Percentiles rank a stretch among this genome's conserved stretches.
Conservation (phyloP, 2,329 filamentous ascomycete genomes). For the Pestalotiopsis sp. region DNA sequence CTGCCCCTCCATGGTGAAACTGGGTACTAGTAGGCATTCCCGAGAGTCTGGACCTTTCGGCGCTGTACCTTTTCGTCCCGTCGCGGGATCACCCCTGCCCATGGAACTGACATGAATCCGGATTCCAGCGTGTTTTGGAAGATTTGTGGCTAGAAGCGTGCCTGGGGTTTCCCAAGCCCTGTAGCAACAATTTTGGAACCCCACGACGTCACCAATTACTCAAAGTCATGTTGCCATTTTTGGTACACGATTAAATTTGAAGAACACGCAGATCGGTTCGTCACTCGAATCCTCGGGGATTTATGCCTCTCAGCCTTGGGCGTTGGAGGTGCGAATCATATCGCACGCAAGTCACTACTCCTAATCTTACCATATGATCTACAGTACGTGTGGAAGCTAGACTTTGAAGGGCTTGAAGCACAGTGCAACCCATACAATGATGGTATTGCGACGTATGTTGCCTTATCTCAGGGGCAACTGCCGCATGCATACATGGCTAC, state of each 20-base stretch:
- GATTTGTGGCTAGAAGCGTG: neutral
- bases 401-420: neutral
- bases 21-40: neutral
- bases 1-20: slow-evolving; percentile 10
- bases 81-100: neutral
- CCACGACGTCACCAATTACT: neutral
- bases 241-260: neutral
- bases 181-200: neutral
- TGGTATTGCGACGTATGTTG: neutral
- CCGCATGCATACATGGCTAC: neutral
- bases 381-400: neutral
- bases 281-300: neutral
- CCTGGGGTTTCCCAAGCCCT: neutral
- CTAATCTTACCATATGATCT: neutral
- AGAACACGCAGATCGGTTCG: neutral
- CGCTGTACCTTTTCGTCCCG: too few species aligned
- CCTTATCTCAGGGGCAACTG: neutral
- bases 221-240: neutral
- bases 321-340: neutral
- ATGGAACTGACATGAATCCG: slow-evolving; percentile 6
- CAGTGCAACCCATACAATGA: neutral
- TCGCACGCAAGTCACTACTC: neutral
- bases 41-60: slow-evolving; percentile 1
- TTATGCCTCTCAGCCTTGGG: neutral
- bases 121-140: neutral